A percentile compares a stretch with the other conserved stretches of the same genome.
phyloP scores from a whole-genome alignment of 257 asterid species.

The Solanum stenotomum region DNA sequence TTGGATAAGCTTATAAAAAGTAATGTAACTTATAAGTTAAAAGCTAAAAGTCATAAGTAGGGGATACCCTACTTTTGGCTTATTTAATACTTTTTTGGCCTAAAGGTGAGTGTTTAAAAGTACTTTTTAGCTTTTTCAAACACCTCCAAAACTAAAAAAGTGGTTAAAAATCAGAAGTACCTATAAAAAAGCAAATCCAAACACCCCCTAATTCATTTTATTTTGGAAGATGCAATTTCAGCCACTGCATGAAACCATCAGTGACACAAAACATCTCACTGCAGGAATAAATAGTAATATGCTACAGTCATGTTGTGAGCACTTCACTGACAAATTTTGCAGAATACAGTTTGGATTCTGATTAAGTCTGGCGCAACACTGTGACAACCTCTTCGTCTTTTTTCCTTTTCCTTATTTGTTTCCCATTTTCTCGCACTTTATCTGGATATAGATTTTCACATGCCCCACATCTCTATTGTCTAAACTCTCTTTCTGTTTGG shows the following conservation, averaged over 20 bases:
- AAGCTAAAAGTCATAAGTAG: not conserved
- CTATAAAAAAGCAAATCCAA: not conserved
- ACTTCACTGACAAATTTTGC: not conserved
- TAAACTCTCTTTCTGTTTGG: not conserved
- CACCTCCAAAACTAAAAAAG: not conserved
- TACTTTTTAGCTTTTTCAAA: too few species aligned
- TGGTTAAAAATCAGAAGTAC: not conserved
- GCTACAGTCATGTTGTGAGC: not conserved
- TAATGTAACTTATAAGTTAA: not conserved
- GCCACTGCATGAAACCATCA: not conserved
- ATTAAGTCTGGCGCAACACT: not conserved
- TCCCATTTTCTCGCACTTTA: not conserved
- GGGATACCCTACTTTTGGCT: not conserved
- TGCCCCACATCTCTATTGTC: not conserved
- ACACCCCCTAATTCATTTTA: not conserved
- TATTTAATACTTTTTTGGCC: not conserved
- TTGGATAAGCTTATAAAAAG: not conserved
- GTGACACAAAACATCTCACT: not conserved
- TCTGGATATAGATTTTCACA: not conserved
- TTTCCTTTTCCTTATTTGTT: not conserved
- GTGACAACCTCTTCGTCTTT: not conserved
- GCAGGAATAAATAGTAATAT: not conserved
- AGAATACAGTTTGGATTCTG: not conserved
- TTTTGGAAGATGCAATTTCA: not conserved
- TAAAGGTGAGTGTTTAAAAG: not conserved